Evolutionary conservation across 176 grass and related monocot genomes (phyloP).

Genomic region (Bromus sterilis): DNA sequence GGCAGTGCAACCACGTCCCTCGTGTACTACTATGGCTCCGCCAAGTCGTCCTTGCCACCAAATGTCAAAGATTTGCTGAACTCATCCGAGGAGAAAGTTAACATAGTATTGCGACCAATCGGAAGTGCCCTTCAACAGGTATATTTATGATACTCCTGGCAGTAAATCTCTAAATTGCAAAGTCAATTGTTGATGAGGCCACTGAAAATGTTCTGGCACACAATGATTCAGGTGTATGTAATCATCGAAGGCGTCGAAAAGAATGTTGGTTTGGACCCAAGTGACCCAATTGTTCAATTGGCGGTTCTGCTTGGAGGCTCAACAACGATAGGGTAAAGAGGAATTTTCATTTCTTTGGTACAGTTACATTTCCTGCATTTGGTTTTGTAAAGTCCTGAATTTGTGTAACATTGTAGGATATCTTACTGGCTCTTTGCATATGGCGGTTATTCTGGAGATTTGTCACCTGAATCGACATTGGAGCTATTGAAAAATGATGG

Average conservation of each 20-base stretch:
- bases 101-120: conserved; percentile 46
- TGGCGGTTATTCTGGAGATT: conserved; percentile 77
- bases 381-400: conserved; percentile 8
- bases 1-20: conserved; percentile 46
- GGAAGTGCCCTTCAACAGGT: conserved; percentile 82
- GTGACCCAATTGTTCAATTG: conserved; percentile 76
- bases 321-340: conserved; percentile 55
- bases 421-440: conserved; percentile 74
- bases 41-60: conserved; percentile 67
- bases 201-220: not conserved
- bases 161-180: not conserved
- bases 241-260: conserved; percentile 74
- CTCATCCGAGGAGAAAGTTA: conserved; percentile 81
- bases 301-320: conserved; percentile 68
- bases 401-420: conserved; percentile 34
- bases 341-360: conserved; percentile 7
- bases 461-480: conserved; percentile 70
- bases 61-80: conserved; percentile 59
- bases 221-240: conserved; percentile 46
- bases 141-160: not conserved
- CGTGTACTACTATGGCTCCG: conserved; percentile 67
- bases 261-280: conserved; percentile 85
- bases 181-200: not conserved
- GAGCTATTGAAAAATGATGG: conserved; percentile 64
- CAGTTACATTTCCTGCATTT: not conserved